Base-by-base conservation (phyloP, 2,329 filamentous ascomycete genomes). In the Trichoderma endophyticum region DNA sequence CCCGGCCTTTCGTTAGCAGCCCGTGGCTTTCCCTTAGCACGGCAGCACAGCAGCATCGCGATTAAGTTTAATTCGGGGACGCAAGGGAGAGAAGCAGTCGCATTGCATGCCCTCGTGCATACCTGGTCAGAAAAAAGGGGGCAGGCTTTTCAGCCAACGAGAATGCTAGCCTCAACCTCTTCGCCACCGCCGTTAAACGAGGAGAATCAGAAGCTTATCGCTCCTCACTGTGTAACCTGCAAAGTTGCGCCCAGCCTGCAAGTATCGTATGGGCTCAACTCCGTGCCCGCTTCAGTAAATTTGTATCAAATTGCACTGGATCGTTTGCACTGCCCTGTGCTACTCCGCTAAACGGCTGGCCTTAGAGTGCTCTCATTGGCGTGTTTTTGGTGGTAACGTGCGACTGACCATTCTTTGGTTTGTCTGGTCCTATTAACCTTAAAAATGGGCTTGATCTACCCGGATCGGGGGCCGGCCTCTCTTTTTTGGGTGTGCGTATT, bases 41-140 rank as follows among this genome's bases (percentile, higher is more conserved):
- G 65, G 54, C 56, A 60, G 66, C 56, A 60, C 64, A 67, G 56
- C 65, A 69, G 56, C 66, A 69, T 69, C 56, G 66, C 66, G 56
- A 69, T 69, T n/a, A 34, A 61, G 66, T 69, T 51, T 60, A 61
- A 34, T 48, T 39, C 66, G 59, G 66, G 59, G 66, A 43, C 56
- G 66, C 66, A 69, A 69, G 56, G 56, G 56, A 61, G 66, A 34
- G 14, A 18, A 48, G 66, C 24, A 36, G 66, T 24, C 56, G 59
- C 26, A 24, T 34, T 43, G 32, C 34, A 59, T 68, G 56, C 63
- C 48, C 28, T 48, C 36, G 18, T 59, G 64, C 48, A 67, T 67
- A 12, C 48, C 48, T 56, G 24, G 30, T 32, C 63, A 21, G 6
- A 21, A 59, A 57, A 30, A 32, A 32, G 64, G 51, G 21, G 26